Evolutionary conservation across 164 flowering plant genomes (phyloP).

Genomic region (Kalanchoe fedtschenkoi): DNA sequence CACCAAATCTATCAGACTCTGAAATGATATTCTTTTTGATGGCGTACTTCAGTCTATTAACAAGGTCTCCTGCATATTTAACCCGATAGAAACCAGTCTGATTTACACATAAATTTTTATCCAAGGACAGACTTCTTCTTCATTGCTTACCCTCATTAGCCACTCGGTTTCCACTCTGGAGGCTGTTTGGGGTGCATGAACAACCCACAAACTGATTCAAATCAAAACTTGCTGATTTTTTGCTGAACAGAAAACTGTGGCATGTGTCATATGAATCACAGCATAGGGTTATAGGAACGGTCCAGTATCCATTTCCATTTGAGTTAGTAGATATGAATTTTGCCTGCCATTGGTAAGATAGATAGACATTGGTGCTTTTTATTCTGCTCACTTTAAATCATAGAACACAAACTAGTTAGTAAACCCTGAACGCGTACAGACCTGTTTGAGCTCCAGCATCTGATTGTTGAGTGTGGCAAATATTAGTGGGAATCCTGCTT

Average conservation of each 20-base stretch:
- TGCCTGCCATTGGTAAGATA: constrained; percentile 45
- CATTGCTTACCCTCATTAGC: constrained; percentile 32
- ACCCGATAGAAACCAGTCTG: constrained; percentile 94
- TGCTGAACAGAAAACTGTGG: constrained; percentile 55
- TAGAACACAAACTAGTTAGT: too few species aligned
- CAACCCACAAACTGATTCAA: too few species aligned
- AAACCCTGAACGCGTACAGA: constrained; percentile 11
- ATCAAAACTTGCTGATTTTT: too few species aligned
- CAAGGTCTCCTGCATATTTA: constrained; percentile 81
- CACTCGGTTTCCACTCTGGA: too few species aligned
- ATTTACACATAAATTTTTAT: constrained; percentile 74
- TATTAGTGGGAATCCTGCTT: constrained; percentile 88
- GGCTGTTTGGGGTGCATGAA: too few species aligned
- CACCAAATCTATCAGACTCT: too few species aligned
- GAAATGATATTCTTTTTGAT: constrained; percentile 47
- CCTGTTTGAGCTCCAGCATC: constrained; percentile 85
- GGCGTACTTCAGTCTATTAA: constrained; percentile 61
- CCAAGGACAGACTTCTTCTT: constrained; percentile 44
- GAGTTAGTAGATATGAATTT: constrained; percentile 74
- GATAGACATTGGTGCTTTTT: too few species aligned
- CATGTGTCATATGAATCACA: constrained; percentile 63
- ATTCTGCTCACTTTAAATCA: too few species aligned
- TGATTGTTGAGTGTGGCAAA: constrained; percentile 48
- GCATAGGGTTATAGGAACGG: constrained; percentile 80
- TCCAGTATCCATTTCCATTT: constrained; percentile 78